Conservation (phyloP, 345 rosid genomes). For the Cochlearia excelsa region DNA sequence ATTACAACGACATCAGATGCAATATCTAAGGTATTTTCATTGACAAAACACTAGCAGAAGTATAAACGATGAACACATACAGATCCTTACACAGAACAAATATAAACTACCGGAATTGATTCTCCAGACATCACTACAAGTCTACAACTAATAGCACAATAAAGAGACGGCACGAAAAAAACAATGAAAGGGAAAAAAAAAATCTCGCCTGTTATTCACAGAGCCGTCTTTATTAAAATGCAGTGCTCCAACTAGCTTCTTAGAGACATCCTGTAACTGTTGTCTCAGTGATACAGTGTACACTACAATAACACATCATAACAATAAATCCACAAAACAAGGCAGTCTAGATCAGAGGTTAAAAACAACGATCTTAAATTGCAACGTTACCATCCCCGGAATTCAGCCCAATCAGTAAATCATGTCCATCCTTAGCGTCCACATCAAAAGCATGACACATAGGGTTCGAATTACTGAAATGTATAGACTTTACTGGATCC, state of each 20-base stretch:
- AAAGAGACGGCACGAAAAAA: background rate
- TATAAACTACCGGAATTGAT: background rate
- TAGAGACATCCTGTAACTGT: slow-evolving; percentile 94
- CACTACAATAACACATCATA: slow-evolving; percentile 56
- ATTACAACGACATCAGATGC: slow-evolving; percentile 2
- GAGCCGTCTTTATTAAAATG: slow-evolving; percentile 97
- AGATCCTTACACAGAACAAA: slow-evolving; percentile 13
- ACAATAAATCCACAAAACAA: slow-evolving; percentile 27
- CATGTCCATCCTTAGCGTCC: slow-evolving; percentile 98
- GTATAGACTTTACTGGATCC: slow-evolving; percentile 68
- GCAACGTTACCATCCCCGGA: slow-evolving; percentile 67
- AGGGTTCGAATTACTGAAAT: slow-evolving; percentile 88
- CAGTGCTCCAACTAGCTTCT: slow-evolving; percentile 90
- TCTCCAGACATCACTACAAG: background rate
- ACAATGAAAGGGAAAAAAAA: background rate
- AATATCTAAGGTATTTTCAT: background rate
- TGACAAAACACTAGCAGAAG: slow-evolving; percentile 13
- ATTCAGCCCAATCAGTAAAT: slow-evolving; percentile 84
- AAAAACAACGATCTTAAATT: slow-evolving; percentile 9
- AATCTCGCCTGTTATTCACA: slow-evolving; percentile 77
- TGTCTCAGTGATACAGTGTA: slow-evolving; percentile 97
- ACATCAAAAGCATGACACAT: slow-evolving; percentile 95
- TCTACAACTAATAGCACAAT: background rate
- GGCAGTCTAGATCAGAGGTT: slow-evolving; percentile 3
- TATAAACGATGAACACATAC: slow-evolving; percentile 8